Percentiles rank a stretch among this genome's conserved stretches.
Conservation (phyloP, 768 basidiomycete species). For the Pulveroboletus sp. region DNA sequence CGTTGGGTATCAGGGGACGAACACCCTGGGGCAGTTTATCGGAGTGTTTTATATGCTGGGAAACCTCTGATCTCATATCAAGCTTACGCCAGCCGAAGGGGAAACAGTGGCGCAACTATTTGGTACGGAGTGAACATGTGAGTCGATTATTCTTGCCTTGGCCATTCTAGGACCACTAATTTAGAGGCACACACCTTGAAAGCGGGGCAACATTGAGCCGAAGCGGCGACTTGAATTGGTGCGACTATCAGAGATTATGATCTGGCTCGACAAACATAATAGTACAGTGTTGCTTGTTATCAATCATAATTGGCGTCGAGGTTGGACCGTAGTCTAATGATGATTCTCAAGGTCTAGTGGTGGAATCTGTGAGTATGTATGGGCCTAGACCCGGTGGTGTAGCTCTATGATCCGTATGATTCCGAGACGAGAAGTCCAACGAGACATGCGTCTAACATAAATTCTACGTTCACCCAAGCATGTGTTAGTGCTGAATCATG, state of each 20-base stretch:
- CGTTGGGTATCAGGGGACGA: neutral
- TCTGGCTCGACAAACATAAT: neutral
- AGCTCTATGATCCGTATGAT: slow-evolving; percentile 40
- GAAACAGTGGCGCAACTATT: slow-evolving; percentile 22
- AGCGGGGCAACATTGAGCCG: neutral
- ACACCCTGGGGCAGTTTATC: neutral
- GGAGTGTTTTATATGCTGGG: slow-evolving; percentile 15
- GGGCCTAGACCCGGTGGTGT: neutral
- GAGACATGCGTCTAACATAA: slow-evolving; percentile 90
- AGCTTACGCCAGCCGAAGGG: slow-evolving; percentile 8
- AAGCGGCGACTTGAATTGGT: neutral
- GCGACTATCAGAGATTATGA: neutral
- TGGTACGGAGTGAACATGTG: slow-evolving; percentile 10
- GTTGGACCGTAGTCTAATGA: neutral
- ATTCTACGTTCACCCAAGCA: slow-evolving; percentile 96
- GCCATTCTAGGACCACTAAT: slow-evolving; percentile 6
- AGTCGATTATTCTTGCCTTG: slow-evolving; percentile 11
- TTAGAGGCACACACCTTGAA: neutral
- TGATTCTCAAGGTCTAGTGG: neutral
- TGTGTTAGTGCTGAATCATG: slow-evolving; percentile 72
- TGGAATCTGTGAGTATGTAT: neutral
- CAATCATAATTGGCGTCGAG: too few species aligned
- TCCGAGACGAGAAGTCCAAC: slow-evolving; percentile 88
- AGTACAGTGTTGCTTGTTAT: neutral
- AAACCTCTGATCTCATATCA: neutral